Evolutionary conservation across 768 basidiomycete genomes (phyloP).

Genomic region (Pleurotus citrinopileatus): DNA sequence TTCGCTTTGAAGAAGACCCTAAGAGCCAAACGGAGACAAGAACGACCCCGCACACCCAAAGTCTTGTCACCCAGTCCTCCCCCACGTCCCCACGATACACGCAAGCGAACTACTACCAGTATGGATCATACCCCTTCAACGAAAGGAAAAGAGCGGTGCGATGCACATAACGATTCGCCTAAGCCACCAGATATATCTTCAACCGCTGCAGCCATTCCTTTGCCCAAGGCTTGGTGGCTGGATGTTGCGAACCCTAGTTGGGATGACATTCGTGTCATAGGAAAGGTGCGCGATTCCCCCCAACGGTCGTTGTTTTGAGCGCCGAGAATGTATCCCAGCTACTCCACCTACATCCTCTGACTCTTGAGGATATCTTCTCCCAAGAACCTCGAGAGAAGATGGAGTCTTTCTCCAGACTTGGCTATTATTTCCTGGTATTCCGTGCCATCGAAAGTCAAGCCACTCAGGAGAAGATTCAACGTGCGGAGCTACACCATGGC

Average conservation of each 20-base stretch:
- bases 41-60: constrained; percentile 18
- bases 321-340: constrained; percentile 52
- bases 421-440: constrained; percentile 91
- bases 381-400: constrained; percentile 92
- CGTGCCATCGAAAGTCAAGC: constrained; percentile 68
- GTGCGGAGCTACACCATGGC: constrained; percentile 21
- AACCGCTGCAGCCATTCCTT: constrained; percentile 10
- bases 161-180: background rate
- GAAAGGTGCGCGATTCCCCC: constrained; percentile 53
- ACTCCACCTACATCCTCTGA: constrained; percentile 86
- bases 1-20: constrained; percentile 38
- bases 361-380: constrained; percentile 89
- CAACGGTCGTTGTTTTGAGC: background rate
- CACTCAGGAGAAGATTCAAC: constrained; percentile 37
- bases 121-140: constrained; percentile 23
- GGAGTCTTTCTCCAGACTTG: constrained; percentile 81
- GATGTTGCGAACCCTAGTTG: constrained; percentile 86
- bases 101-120: constrained; percentile 22
- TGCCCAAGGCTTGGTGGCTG: constrained; percentile 80
- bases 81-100: constrained; percentile 27
- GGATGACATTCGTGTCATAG: constrained; percentile 83
- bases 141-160: constrained; percentile 49
- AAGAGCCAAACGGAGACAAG: constrained; percentile 27
- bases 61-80: too few species aligned
- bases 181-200: background rate